Evolutionary conservation across 768 basidiomycete species (phyloP).

Genomic region (Chlorophyllum brunneum): DNA sequence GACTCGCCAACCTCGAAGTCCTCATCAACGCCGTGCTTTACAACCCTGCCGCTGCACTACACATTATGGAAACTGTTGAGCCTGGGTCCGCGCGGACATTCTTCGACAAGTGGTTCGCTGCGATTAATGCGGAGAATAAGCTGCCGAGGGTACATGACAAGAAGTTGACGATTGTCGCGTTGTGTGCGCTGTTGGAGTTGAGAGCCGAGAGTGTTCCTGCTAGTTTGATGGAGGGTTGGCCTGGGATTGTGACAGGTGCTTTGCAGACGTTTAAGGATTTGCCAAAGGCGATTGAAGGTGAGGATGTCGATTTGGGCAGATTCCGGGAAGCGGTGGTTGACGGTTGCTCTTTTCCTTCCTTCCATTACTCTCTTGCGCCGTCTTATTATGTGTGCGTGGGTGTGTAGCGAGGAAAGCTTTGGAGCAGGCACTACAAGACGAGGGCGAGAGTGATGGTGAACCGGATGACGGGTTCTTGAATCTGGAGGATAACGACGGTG

Average conservation of each 20-base stretch:
- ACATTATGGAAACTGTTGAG: conserved; percentile 61
- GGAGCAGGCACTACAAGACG: conserved; percentile 35
- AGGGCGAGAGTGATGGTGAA: conserved; percentile 32
- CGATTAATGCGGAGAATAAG: conserved; percentile 54
- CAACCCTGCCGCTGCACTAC: conserved; percentile 75
- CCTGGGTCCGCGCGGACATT: conserved; percentile 66
- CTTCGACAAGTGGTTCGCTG: conserved; percentile 82
- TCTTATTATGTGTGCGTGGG: no score
- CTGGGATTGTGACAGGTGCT: conserved; percentile 64
- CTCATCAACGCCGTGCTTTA: conserved; percentile 81
- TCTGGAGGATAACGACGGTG: conserved; percentile 58
- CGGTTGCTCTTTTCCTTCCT: conserved; percentile 9
- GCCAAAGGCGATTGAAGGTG: conserved; percentile 73
- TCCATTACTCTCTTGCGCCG: no score
- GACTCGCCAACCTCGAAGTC: conserved; percentile 78
- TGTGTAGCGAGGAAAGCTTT: conserved; percentile 52
- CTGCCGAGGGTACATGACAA: conserved; percentile 90
- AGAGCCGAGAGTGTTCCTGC: conserved; percentile 53
- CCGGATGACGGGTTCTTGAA: conserved; percentile 46
- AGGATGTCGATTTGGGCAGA: conserved; percentile 10
- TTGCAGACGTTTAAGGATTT: conserved; percentile 75
- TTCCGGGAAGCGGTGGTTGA: background rate
- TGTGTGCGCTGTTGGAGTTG: conserved; percentile 77
- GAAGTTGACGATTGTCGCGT: conserved; percentile 72
- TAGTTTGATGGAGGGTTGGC: conserved; percentile 67